These are phyloP conservation scores for Adenanthera pavonina DNA, from an alignment of 306 rosid genomes.

Conservation along the genomic window DNA sequence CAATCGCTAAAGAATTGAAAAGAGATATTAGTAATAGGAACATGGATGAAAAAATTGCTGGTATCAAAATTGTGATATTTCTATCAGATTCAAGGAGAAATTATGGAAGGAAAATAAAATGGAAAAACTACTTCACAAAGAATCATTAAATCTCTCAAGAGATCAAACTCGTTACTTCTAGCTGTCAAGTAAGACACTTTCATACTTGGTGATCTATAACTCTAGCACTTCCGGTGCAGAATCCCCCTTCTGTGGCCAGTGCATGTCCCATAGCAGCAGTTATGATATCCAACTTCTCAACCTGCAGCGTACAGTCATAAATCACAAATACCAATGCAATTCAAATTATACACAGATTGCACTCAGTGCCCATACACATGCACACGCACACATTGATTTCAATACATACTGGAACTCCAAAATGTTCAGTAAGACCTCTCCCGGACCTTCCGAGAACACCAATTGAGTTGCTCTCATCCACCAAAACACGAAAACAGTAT, in stretches of 20 bases:
- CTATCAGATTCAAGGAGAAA: neutral
- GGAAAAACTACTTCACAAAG: slow-evolving; percentile 3
- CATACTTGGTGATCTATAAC: neutral
- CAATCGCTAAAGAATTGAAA: slow-evolving; percentile 24
- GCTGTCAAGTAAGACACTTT: neutral
- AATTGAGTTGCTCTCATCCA: slow-evolving; percentile 98
- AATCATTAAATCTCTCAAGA: slow-evolving; percentile 19
- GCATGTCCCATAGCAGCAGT: neutral
- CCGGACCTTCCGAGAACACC: slow-evolving; percentile 80
- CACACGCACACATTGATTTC: neutral
- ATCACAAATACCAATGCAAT: neutral
- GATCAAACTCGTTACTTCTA: slow-evolving; percentile 13
- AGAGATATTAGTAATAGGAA: slow-evolving; percentile 45
- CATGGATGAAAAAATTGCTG: slow-evolving; percentile 22
- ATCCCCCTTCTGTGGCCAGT: neutral
- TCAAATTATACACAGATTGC: neutral
- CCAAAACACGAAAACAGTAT: slow-evolving; percentile 75
- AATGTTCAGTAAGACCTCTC: neutral
- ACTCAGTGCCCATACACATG: neutral
- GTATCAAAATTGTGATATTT: neutral
- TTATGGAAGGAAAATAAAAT: neutral
- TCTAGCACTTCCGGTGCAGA: neutral
- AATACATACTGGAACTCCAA: neutral
- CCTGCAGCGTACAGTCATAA: neutral
- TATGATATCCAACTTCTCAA: neutral